Conservation (phyloP, 176 grass and related monocot species). For the Themeda triandra region DNA sequence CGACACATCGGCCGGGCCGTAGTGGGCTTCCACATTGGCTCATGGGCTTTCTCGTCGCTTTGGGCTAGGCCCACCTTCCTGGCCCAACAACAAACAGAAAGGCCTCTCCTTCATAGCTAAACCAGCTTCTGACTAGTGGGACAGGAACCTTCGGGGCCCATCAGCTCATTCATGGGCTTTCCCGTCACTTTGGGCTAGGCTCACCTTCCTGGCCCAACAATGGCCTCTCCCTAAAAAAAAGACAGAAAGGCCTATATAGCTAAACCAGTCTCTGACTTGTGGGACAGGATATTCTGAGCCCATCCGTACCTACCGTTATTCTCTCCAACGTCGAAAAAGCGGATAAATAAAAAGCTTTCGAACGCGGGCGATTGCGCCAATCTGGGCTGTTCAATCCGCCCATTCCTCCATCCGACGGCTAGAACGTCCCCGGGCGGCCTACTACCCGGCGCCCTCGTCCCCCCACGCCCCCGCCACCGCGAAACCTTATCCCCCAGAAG, state of each 20-base stretch:
- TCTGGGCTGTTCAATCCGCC: not conserved
- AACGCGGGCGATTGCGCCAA: not conserved
- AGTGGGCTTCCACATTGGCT: not conserved
- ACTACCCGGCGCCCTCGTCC: not conserved
- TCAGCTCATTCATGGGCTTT: conserved; percentile 10
- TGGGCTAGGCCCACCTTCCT: not conserved
- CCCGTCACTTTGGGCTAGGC: not conserved
- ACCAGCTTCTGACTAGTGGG: not conserved
- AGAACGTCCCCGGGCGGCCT: not conserved
- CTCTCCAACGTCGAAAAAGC: not conserved
- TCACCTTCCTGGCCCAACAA: not conserved
- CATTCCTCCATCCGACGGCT: not conserved
- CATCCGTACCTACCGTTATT: conserved; percentile 26
- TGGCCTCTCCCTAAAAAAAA: too few relatives aligned
- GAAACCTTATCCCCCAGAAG: conserved; percentile 36
- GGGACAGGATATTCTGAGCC: not conserved
- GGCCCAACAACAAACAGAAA: not conserved
- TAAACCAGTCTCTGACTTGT: not conserved
- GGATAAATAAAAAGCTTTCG: conserved; percentile 11
- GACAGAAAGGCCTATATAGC: too few relatives aligned
- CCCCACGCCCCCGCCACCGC: not conserved
- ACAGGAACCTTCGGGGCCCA: not conserved
- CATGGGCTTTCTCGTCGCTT: not conserved
- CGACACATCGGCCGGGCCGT: not conserved
- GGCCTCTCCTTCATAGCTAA: too few relatives aligned